A percentile compares a stretch with the other conserved stretches of the same genome.
These are phyloP conservation scores for Aspergillus bridgeri DNA, from an alignment of 495 filamentous ascomycete genomes.

Conservation along the genomic window DNA sequence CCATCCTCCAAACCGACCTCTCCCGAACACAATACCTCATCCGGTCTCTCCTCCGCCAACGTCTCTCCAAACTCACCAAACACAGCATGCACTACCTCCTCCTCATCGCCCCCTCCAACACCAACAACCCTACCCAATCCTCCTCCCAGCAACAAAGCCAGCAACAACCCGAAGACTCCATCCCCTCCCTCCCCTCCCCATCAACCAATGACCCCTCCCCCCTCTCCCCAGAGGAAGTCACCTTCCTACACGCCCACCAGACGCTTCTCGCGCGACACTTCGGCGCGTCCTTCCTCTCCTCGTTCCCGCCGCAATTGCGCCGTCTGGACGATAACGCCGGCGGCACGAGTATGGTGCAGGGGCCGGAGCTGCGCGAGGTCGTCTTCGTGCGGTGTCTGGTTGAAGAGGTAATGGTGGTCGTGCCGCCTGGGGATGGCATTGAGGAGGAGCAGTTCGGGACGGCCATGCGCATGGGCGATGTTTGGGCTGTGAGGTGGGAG, in stretches of 20 bases:
- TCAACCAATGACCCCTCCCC: conserved; percentile 35
- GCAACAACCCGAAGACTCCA: conserved; percentile 32
- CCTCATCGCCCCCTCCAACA: conserved; percentile 27
- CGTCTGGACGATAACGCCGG: conserved; percentile 86
- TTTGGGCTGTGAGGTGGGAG: conserved; percentile 84
- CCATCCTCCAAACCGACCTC: conserved; percentile 94
- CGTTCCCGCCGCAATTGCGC: conserved; percentile 73
- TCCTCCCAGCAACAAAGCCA: conserved; percentile 25
- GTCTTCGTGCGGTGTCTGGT: conserved; percentile 79
- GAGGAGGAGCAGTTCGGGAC: conserved; percentile 50
- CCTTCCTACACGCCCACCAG: conserved; percentile 79
- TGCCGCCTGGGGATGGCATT: conserved; percentile 56
- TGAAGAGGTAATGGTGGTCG: conserved; percentile 50
- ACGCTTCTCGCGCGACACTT: conserved; percentile 79
- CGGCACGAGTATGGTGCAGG: conserved; percentile 87
- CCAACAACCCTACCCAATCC: conserved; percentile 65
- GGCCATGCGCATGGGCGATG: conserved; percentile 72
- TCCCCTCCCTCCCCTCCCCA: conserved; percentile 36
- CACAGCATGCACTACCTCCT: conserved; percentile 44
- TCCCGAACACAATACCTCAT: conserved; percentile 89
- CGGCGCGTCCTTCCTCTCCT: conserved; percentile 69
- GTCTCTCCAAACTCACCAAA: conserved; percentile 68
- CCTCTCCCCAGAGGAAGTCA: conserved; percentile 69
- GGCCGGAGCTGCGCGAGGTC: conserved; percentile 73
- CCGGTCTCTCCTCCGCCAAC: conserved; percentile 76